These are phyloP conservation scores for Zangia roseola DNA, from an alignment of 768 basidiomycete genomes.

Conservation along the genomic window DNA sequence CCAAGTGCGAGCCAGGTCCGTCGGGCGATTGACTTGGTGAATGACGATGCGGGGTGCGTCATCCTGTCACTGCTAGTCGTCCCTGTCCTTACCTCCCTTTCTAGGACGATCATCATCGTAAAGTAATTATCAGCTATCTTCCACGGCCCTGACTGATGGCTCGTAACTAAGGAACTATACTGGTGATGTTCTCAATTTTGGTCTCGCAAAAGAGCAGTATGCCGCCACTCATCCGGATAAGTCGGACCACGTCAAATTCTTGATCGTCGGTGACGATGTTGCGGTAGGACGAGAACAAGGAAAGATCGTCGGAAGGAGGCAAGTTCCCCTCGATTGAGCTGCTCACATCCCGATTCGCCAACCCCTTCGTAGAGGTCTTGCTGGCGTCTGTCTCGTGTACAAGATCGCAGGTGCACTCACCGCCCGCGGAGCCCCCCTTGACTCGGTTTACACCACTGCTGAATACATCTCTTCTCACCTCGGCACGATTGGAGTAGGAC, in stretches of 20 bases:
- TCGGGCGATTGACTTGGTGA: constrained; percentile 73
- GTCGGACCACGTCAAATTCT: constrained; percentile 65
- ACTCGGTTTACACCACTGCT: constrained; percentile 66
- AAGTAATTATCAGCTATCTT: constrained; percentile 46
- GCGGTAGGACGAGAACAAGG: constrained; percentile 82
- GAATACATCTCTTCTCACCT: constrained; percentile 64
- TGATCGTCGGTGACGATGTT: constrained; percentile 89
- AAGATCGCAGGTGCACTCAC: constrained; percentile 89
- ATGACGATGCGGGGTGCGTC: constrained; percentile 67
- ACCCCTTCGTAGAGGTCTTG: constrained; percentile 60
- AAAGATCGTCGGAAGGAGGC: constrained; percentile 80
- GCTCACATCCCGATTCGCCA: not conserved
- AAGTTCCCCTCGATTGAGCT: constrained; percentile 13
- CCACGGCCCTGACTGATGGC: constrained; percentile 4
- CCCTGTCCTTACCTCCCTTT: not conserved
- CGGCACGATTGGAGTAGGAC: constrained; percentile 81
- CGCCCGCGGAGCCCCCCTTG: constrained; percentile 59
- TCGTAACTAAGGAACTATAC: constrained; percentile 67
- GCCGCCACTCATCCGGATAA: constrained; percentile 68
- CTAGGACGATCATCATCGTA: constrained; percentile 77
- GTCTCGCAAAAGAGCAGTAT: constrained; percentile 83
- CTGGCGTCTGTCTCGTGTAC: constrained; percentile 82
- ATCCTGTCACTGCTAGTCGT: not conserved
- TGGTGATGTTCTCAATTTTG: constrained; percentile 89
- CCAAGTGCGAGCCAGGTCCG: constrained; percentile 85